These are phyloP conservation scores for Leccinum subgranulosum DNA, from an alignment of 768 basidiomycete genomes.

Conservation along the genomic window DNA sequence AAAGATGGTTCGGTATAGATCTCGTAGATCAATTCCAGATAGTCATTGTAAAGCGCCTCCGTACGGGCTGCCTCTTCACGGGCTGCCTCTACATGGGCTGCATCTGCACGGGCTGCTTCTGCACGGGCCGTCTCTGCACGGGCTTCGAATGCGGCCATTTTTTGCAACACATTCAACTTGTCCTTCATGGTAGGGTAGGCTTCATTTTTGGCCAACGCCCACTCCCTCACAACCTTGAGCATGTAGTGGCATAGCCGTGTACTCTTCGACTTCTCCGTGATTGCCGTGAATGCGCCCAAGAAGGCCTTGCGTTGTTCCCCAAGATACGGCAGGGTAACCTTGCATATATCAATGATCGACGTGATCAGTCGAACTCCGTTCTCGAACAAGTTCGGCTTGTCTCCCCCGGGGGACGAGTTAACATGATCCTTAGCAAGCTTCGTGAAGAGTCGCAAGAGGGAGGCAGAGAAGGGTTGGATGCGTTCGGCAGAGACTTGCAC, in stretches of 20 bases:
- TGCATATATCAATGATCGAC: conserved; percentile 84
- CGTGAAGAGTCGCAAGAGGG: conserved; percentile 79
- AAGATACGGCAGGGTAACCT: conserved; percentile 73
- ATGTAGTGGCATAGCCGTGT: conserved; percentile 75
- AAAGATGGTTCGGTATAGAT: conserved; percentile 88
- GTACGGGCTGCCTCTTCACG: too few species aligned
- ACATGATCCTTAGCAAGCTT: conserved; percentile 89
- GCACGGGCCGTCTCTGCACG: conserved; percentile 49
- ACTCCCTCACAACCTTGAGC: conserved; percentile 80
- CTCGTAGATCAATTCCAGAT: conserved; percentile 86
- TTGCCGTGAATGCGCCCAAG: conserved; percentile 68
- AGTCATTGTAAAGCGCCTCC: conserved; percentile 66
- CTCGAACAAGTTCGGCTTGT: conserved; percentile 41
- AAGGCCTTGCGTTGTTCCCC: conserved; percentile 85
- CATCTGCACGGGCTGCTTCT: too few species aligned
- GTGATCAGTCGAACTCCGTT: conserved; percentile 62
- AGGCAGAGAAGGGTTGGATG: conserved; percentile 72
- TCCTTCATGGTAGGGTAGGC: conserved; percentile 92
- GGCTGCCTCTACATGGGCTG: too few species aligned
- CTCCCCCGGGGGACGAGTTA: conserved; percentile 40
- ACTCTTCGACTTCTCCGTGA: conserved; percentile 90
- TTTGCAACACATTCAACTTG: conserved; percentile 84
- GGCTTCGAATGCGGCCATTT: conserved; percentile 81
- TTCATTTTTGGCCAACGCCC: conserved; percentile 87
- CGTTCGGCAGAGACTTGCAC: conserved; percentile 78